Base-by-base conservation (phyloP, 2,329 filamentous ascomycete genomes). In the Dendrostoma leiphaemia region DNA sequence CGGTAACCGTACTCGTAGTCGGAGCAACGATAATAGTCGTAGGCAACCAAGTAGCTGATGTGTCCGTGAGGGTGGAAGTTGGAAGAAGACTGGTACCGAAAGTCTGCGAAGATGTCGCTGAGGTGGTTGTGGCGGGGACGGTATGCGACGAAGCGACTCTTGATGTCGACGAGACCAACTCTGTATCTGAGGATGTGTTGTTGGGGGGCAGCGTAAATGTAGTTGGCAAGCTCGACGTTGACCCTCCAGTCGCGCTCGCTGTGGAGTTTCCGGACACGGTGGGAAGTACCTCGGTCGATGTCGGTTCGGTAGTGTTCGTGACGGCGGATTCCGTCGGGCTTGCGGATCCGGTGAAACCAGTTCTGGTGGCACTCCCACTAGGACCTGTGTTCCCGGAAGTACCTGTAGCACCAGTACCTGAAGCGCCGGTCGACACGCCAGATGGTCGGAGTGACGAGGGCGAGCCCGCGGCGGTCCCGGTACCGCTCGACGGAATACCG, bases 11-110 rank as follows among this genome's bases (percentile, higher is more conserved):
- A 54, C 74, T 73, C 10, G 73, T 70, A 1, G 75, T 74, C 5
- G 79, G 65, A 62, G 83, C 81, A 38, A 82, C 76, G 13, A 86
- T 71, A 48, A 89, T 83, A 19, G 82, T 85, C 0, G 83, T 80
- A 0, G 84, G 82, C 23, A 88, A 68, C 72, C 77, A 79, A 24
- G 52, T 55, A 40, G 73, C 70, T 21, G 73, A 67, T 1, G 75
- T 70, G 55, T 73, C 69, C 3, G 71, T 71, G 50, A 76, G 70
- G 2, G 76, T 75, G 46, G 71, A 73, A 24, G 72, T 76, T 7
- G 72, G 29, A 34, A 55, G 40, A 15, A 57, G 53, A 29, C 55
- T 57, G 15, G 47, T 57, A 32, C 55, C 55, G n/a, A 57, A 45
- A 19, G 32, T 57, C 48, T 54, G 47, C 21, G 55, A 50, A 15